Base-by-base conservation (phyloP, 345 rosid genomes). In the Excoecaria cochinchinensis region DNA sequence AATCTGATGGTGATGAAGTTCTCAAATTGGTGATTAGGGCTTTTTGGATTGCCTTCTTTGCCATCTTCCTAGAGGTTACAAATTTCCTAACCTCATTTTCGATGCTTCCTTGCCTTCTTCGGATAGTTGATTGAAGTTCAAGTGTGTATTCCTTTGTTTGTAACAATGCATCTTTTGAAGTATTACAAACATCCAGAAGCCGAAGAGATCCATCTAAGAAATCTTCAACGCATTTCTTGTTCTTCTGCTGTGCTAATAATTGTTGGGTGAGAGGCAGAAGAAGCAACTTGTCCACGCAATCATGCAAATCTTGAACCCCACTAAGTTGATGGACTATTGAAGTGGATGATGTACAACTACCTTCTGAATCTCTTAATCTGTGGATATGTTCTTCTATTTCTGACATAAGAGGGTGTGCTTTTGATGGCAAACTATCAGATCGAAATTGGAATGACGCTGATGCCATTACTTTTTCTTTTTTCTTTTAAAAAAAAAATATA, bases 371-470 rank as follows among this genome's bases (percentile, higher is more conserved):
- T 67, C 82, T 85, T 60, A 86, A 69, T 65, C 79, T 79, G 51
- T 66, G 60, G 67, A 86, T 52, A 3, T 82, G 83, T 69, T 83
- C 85, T 42, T 82, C 73, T 12, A 86, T 47, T 70, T 84, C 42
- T 47, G 88, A 76, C 8, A 71, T 55, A 16, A 84, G 53, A 40
- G 86, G 87, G 73, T 89, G 89, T 47, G 79, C 77, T 50, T 77
- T 82, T 4, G 82, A 76, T 15, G 86, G 90, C 60, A 79, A 76
- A 73, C 88, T 86, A 75, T 83, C 82, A 3, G 92, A 89, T 3
- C 92, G 81, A 72, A 72, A 14, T 64, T 87, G 92, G 77, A 12
- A 82, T 60, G 81, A 76, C n/a, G 78, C 39, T 25, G 46, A 13
- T 8, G 82, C 76, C 89, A 87, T 84, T 81, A 65, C 48, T 65